Conservation (phyloP, 257 asterid genomes). For the Solanum sitiens region DNA sequence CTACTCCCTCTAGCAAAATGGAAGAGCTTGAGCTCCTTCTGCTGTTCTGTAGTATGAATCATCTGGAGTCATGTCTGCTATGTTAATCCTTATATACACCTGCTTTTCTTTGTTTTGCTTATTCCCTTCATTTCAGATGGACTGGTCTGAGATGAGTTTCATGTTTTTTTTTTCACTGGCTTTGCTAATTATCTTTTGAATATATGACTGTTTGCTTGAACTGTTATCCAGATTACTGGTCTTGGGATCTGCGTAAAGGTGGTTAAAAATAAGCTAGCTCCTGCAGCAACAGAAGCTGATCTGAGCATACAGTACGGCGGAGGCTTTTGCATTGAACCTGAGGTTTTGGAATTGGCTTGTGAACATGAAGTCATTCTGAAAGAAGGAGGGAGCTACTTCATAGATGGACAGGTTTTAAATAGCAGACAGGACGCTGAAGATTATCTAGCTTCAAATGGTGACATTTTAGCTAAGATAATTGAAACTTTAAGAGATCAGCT, state of each 20-base stretch:
- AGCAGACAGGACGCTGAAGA: conserved; percentile 47
- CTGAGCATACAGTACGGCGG: conserved; percentile 54
- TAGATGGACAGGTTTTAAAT: conserved; percentile 45
- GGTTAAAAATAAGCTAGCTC: conserved; percentile 83
- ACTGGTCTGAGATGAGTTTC: background rate
- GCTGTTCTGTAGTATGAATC: background rate
- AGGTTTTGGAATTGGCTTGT: conserved; percentile 82
- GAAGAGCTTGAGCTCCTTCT: background rate
- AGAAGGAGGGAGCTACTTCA: conserved; percentile 44
- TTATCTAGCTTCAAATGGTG: conserved; percentile 47
- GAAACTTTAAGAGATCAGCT: conserved; percentile 50
- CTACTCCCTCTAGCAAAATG: background rate
- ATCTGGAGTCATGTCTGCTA: background rate
- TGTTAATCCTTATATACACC: background rate
- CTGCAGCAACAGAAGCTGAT: conserved; percentile 64
- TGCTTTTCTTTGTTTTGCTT: background rate
- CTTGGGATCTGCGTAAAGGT: conserved; percentile 72
- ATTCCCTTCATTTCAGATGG: background rate
- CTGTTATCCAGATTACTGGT: conserved; percentile 63
- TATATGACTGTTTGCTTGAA: background rate
- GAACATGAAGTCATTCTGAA: conserved; percentile 63
- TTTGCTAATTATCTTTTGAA: background rate
- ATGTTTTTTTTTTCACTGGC: background rate
- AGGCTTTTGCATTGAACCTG: conserved; percentile 54
- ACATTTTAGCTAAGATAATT: conserved; percentile 38